phyloP scores from a whole-genome alignment of 1,284 basidiomycete genomes.

The Tylopilus orsonianus region DNA sequence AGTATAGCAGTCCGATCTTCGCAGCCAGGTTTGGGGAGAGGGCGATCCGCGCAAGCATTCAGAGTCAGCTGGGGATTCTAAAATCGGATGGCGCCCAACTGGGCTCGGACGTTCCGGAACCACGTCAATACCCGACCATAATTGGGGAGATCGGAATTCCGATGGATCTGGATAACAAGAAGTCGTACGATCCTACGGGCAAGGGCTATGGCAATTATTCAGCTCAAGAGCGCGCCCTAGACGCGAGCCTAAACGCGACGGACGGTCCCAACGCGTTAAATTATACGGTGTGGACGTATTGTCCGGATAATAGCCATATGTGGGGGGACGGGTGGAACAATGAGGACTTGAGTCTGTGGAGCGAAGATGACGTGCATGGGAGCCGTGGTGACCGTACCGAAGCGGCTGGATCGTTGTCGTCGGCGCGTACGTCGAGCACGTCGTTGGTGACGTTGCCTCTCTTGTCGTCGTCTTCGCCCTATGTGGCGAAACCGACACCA shows the following conservation, averaged over 20 bases:
- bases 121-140: slow-evolving; percentile 76
- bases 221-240: slow-evolving; percentile 82
- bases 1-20: slow-evolving; percentile 71
- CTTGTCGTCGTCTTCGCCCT: slow-evolving; percentile 11
- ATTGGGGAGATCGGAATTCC: slow-evolving; percentile 97
- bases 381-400: not conserved
- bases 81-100: slow-evolving; percentile 71
- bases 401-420: slow-evolving; percentile 4
- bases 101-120: slow-evolving; percentile 19
- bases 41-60: slow-evolving; percentile 81
- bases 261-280: slow-evolving; percentile 84
- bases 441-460: slow-evolving; percentile 23
- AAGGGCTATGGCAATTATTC: slow-evolving; percentile 72
- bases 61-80: slow-evolving; percentile 82
- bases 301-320: slow-evolving; percentile 72
- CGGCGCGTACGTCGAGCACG: slow-evolving; percentile 19
- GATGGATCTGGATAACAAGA: slow-evolving; percentile 86
- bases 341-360: slow-evolving; percentile 93
- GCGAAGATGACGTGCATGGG: slow-evolving; percentile 55
- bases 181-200: slow-evolving; percentile 62
- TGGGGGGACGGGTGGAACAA: slow-evolving; percentile 98
- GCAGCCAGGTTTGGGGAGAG: slow-evolving; percentile 78
- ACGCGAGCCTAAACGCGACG: slow-evolving; percentile 87
- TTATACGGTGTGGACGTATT: slow-evolving; percentile 93
- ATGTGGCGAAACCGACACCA: slow-evolving; percentile 1